Base-by-base conservation (phyloP, 768 basidiomycete species). In the Boletus vermiculosoides region DNA sequence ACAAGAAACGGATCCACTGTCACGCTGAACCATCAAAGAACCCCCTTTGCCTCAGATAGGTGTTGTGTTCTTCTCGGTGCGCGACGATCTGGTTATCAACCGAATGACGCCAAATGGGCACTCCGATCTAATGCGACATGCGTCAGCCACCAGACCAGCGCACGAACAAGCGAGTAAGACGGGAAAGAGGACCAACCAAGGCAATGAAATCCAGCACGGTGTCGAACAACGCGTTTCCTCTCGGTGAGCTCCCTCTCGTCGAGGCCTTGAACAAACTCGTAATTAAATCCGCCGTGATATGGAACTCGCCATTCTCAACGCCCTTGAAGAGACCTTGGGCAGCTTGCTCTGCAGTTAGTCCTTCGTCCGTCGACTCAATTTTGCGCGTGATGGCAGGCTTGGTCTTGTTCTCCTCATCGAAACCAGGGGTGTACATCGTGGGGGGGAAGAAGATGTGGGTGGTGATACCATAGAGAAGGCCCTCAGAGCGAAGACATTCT, bases 361-460 rank as follows among this genome's bases (percentile, higher is more conserved):
- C 84, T 28, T 76, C 78, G 66, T 94, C 93, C 0, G 78, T 73
- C 39, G 83, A 87, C 68, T 95, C 94, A 42, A 97, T 86, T 60
- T 86, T 84, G 50, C 79, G 78, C 11, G 84, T 84, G 56, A 96
- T 80, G 30, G 77, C 77, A 0, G 93, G 94, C 64, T 96, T 96
- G 9, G 78, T 80, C 64, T 79, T 80, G 69, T 90, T 85, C 69
- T 95, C 94, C 55, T 83, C 79, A 18, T 87, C 85, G 58, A 77
- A 89, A 0, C 93, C 92, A 0, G 91, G 87, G 0, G 84, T 84
- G 61, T 76, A 81, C 76, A 97, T 95, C 1, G 91, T 91, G 1
- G 80, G 80, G 0, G 94, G 92, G 73, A 92, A 87, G 74, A 85
- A 92, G 44, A 91, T 83, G 61, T 94, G 92, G 7, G 92, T 82